Conservation (phyloP, 2,329 filamentous ascomycete species). For the Phaeosphaeria sp. region DNA sequence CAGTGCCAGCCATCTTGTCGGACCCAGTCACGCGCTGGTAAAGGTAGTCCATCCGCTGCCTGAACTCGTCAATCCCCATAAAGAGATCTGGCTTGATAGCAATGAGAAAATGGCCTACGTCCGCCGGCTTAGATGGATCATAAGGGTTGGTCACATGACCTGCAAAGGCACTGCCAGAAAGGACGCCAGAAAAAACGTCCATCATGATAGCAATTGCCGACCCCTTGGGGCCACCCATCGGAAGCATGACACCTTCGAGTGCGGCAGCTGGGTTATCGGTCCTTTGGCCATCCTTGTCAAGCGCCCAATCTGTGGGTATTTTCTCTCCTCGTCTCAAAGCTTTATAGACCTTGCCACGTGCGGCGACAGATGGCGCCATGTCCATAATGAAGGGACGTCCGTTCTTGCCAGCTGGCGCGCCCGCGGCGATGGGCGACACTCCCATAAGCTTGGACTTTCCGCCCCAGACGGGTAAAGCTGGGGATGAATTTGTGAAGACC, state of each 20-base stretch:
- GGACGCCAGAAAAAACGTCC: constrained; percentile 83
- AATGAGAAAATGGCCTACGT: constrained; percentile 75
- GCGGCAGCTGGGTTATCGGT: constrained; percentile 76
- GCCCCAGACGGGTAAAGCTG: constrained; percentile 75
- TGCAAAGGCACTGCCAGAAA: constrained; percentile 80
- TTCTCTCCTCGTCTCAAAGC: constrained; percentile 70
- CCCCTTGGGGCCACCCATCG: constrained; percentile 85
- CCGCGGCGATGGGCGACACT: constrained; percentile 76
- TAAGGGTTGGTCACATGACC: constrained; percentile 80
- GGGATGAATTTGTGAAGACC: constrained; percentile 68
- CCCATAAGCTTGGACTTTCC: constrained; percentile 73
- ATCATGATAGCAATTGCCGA: constrained; percentile 82
- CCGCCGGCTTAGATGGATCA: constrained; percentile 69
- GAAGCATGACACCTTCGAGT: constrained; percentile 75
- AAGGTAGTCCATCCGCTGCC: constrained; percentile 65
- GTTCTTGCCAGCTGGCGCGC: constrained; percentile 68
- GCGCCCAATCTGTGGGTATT: constrained; percentile 76
- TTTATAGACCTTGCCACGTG: constrained; percentile 76
- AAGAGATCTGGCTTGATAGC: constrained; percentile 76
- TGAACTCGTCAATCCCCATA: constrained; percentile 73
- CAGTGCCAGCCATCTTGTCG: constrained; percentile 61
- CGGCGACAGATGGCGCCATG: constrained; percentile 74
- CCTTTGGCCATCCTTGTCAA: constrained; percentile 71
- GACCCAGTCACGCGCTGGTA: constrained; percentile 61
- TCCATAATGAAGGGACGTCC: constrained; percentile 73